Evolutionary conservation across 73 alveolate species (phyloP), one percentile per base, ranked within the genome.

Genomic region (Durusdinium trenchii): DNA sequence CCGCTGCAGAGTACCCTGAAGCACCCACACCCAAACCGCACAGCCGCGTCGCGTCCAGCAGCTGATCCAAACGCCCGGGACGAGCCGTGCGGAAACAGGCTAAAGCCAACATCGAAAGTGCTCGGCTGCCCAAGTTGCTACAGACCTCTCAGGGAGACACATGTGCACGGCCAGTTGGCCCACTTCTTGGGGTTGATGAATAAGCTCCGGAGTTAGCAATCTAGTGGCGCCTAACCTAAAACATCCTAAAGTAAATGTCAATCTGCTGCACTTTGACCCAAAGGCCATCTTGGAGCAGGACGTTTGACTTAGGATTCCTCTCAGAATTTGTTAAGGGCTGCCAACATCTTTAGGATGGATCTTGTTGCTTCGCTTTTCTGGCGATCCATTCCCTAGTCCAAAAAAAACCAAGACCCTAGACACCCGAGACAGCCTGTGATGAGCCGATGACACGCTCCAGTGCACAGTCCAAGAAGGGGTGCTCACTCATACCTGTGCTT

Each of bases 81-180:
- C 97, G 97, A 30, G 36, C 73, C 43, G 97, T 90, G 83, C 98
- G 98, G 64, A 93, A 52, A 82, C 98, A 93, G n/a, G 98, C 90
- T 9, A 93, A 50, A 16, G 98, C 87, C 93, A 93, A 43, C 98
- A 93, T 93, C 82, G 98, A 93, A 64, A 93, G 86, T 32, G 98
- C 92, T 0, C 98, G 98, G 64, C 98, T 93, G 38, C 93, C 92
- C 81, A 93, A 64, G 30, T 62, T 76, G 54, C 62, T 57, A 57
- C 97, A 90, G 10, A 90, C 42, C 75, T 83, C 52, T 50, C n/a
- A n/a, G 75, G 93, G 46, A 47, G 23, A 32, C 90, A 79, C 4
- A 79, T 67, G 50, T 69, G 82, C 30, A 26, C 16, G 32, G 76
- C 16, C 6, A 40, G 40, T 6, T 3, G 76, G 36, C 7, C 40